These are phyloP conservation scores for Podaxis sp. DNA, from an alignment of 768 basidiomycete species.

Conservation along the genomic window DNA sequence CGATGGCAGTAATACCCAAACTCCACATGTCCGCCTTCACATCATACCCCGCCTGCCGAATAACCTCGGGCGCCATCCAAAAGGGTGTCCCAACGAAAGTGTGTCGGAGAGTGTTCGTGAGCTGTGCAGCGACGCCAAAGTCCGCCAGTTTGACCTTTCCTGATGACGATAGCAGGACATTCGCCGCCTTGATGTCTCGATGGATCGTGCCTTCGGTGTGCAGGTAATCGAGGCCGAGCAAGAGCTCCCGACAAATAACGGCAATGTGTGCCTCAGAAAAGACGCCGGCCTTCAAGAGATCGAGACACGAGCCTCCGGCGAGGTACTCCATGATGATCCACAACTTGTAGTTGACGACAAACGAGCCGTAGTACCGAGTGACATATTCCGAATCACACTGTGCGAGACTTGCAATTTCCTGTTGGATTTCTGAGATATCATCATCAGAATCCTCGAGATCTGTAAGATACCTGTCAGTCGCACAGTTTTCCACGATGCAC, in stretches of 20 bases:
- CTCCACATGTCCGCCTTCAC: constrained; percentile 98
- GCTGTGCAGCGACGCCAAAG: constrained; percentile 97
- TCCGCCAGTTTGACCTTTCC: constrained; percentile 98
- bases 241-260: constrained; percentile 88
- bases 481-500: neutral
- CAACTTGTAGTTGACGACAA: constrained; percentile 94
- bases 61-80: constrained; percentile 99
- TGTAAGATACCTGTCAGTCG: constrained; percentile 29
- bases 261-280: constrained; percentile 96
- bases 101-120: constrained; percentile 90
- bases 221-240: constrained; percentile 94
- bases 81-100: constrained; percentile 98
- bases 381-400: constrained; percentile 97
- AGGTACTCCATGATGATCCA: constrained; percentile 99
- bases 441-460: constrained; percentile 98
- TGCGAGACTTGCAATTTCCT: constrained; percentile 95
- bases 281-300: constrained; percentile 87
- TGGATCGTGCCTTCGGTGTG: constrained; percentile 96
- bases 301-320: constrained; percentile 97
- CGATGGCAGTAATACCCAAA: constrained; percentile 95
- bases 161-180: constrained; percentile 84
- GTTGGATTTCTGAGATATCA: constrained; percentile 98
- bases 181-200: constrained; percentile 98
- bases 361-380: constrained; percentile 95
- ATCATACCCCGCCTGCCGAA: constrained; percentile 95